Evolutionary conservation across 2,329 filamentous ascomycete genomes (phyloP), one percentile per base, ranked within the genome.

Genomic region (Cryphonectria nitschkei): DNA sequence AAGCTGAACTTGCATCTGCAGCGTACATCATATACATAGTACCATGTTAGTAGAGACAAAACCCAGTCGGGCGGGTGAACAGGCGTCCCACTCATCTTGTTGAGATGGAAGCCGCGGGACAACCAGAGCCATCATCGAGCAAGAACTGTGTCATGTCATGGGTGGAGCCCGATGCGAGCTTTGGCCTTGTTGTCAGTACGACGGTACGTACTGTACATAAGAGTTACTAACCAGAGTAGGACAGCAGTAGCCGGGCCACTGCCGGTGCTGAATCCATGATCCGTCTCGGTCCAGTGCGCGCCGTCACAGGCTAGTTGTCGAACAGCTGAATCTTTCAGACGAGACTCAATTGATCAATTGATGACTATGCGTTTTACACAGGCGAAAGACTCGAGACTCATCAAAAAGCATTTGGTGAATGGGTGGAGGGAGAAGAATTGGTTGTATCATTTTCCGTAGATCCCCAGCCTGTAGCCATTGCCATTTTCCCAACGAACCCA

Each of bases 361-460:
- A 39, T 39, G n/a, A 34, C 34, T 34, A 3, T 34, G 34, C 3
- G 34, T 34, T 34, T 34, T 6, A 34, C 22, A n/a, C 46, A 50
- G 46, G 8, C 2, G 6, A n/a, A 19, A 9, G 34, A 3, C 6
- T 50, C 19, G 19, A 50, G 22, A 1, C 6, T 62, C 19, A 16
- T 41, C 58, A 61, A 2, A 22, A 7, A 22, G 43, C 13, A n/a
- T 39, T 5, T 3, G 16, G 14, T 26, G 13, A 37, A 22, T 61
- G 34, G 26, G 9, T 22, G 22, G 7, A 34, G 64, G 54, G 66
- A 61, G 68, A 61, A 70, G 68, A 67, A 67, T 70, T 62, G 41
- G 46, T 70, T 68, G 43, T 66, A 70, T 70, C 66, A 65, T 52
- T 63, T 70, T 67, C 61, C 43, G 60, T 54, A n/a, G 46, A 50